These are phyloP conservation scores for Xanthoconium stramineum DNA, from an alignment of 768 basidiomycete species.

Conservation along the genomic window DNA sequence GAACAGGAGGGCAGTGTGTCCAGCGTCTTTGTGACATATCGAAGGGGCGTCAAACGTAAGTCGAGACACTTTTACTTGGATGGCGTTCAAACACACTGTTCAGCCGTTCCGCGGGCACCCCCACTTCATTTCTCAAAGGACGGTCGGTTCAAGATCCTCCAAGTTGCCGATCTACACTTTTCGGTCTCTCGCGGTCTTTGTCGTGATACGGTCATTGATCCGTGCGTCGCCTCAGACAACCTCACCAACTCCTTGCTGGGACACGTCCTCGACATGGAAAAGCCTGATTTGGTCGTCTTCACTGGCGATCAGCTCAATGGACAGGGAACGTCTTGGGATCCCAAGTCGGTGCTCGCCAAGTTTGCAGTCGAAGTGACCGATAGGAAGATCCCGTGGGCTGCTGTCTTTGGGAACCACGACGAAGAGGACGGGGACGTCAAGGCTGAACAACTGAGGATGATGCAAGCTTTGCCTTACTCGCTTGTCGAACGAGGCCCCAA, in stretches of 20 bases:
- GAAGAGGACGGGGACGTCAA: slow-evolving; percentile 63
- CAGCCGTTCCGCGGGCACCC: slow-evolving; percentile 68
- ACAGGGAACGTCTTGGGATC: slow-evolving; percentile 86
- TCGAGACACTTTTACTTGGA: neutral
- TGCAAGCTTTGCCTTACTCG: slow-evolving; percentile 83
- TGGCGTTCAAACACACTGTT: neutral
- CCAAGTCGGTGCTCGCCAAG: slow-evolving; percentile 84
- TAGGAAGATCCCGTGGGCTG: slow-evolving; percentile 82
- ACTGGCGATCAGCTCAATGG: slow-evolving; percentile 94
- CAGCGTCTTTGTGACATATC: slow-evolving; percentile 62
- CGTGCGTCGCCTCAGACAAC: slow-evolving; percentile 68
- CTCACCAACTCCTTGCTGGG: slow-evolving; percentile 73
- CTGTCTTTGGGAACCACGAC: slow-evolving; percentile 95
- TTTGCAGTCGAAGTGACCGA: slow-evolving; percentile 76
- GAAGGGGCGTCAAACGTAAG: slow-evolving; percentile 74
- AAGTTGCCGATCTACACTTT: slow-evolving; percentile 93
- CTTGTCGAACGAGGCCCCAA: slow-evolving; percentile 77
- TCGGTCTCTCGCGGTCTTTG: slow-evolving; percentile 78
- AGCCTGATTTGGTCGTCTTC: slow-evolving; percentile 90
- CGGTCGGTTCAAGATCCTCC: slow-evolving; percentile 86
- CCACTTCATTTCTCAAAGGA: slow-evolving; percentile 79
- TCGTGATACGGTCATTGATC: slow-evolving; percentile 57
- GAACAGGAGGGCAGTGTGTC: slow-evolving; percentile 40
- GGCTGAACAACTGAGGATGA: slow-evolving; percentile 61
- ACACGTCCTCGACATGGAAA: slow-evolving; percentile 69